Percentiles rank a stretch among this genome's conserved stretches.
These are phyloP conservation scores for Tricladium varicosporioides DNA, from an alignment of 2,329 filamentous ascomycete species.

Conservation along the genomic window DNA sequence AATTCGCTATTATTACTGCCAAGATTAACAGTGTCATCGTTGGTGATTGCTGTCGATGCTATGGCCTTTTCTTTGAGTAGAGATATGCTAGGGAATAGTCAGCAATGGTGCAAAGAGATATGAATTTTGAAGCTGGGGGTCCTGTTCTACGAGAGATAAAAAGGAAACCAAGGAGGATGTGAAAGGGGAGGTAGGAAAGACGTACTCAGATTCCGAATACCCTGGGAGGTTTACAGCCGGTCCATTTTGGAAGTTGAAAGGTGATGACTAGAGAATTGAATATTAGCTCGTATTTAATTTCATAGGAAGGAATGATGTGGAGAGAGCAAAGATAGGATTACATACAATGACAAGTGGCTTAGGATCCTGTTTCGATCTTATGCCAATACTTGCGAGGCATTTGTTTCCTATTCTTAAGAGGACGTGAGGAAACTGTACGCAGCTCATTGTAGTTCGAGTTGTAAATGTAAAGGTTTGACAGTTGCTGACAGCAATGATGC, in stretches of 20 bases:
- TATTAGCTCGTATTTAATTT: constrained; percentile 12
- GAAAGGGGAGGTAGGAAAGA: constrained; percentile 19
- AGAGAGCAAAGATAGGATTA: background rate
- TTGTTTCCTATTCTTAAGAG: constrained; percentile 15
- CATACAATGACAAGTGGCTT: constrained; percentile 22
- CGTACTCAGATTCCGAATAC: constrained; percentile 59
- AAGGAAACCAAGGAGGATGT: too few relatives aligned
- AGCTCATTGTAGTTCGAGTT: constrained; percentile 12
- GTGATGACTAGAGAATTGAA: constrained; percentile 47
- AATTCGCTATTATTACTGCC: constrained; percentile 10
- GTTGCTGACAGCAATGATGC: too few relatives aligned
- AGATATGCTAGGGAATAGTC: too few relatives aligned
- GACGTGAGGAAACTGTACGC: constrained; percentile 11
- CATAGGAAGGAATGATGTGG: background rate
- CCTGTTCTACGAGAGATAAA: too few relatives aligned
- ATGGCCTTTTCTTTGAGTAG: constrained; percentile 34
- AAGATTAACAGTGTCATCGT: constrained; percentile 21
- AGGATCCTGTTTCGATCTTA: constrained; percentile 15
- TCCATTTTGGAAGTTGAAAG: constrained; percentile 56
- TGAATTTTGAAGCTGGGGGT: too few relatives aligned
- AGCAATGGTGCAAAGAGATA: too few relatives aligned
- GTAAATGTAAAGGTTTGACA: background rate
- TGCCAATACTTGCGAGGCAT: constrained; percentile 17
- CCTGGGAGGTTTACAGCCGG: constrained; percentile 52
- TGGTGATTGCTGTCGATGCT: constrained; percentile 29